Evolutionary conservation across 2,329 filamentous ascomycete genomes (phyloP).

Genomic region (Karstenula rhodostoma): DNA sequence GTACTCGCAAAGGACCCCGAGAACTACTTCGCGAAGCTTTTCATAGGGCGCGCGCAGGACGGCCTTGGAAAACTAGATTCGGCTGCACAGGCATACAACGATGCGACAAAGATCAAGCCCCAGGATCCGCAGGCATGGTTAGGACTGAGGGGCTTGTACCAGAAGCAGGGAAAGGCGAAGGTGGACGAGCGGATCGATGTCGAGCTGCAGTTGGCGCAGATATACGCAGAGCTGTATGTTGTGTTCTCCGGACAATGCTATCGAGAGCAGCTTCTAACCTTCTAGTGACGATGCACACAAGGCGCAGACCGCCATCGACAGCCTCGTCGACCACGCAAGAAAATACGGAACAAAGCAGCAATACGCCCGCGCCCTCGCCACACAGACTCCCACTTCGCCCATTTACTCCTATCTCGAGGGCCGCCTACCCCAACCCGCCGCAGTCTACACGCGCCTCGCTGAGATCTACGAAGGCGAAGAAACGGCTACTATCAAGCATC

Average conservation of each 20-base stretch:
- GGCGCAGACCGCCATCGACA: conserved; percentile 74
- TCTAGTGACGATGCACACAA: conserved; percentile 64
- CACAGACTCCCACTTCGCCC: conserved; percentile 80
- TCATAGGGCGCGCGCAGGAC: conserved; percentile 84
- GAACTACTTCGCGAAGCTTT: conserved; percentile 89
- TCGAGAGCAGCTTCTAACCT: conserved; percentile 19
- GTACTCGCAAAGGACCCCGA: conserved; percentile 76
- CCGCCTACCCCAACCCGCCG: conserved; percentile 77
- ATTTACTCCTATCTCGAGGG: conserved; percentile 87
- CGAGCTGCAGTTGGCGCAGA: conserved; percentile 74
- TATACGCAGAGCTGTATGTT: conserved; percentile 65
- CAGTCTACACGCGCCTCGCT: conserved; percentile 82
- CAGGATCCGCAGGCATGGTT: conserved; percentile 89
- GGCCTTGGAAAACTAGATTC: conserved; percentile 75
- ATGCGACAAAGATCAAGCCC: conserved; percentile 75
- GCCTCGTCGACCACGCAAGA: conserved; percentile 78
- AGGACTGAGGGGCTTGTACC: conserved; percentile 84
- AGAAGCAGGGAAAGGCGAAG: conserved; percentile 74
- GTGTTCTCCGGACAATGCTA: accelerated
- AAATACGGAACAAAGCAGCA: conserved; percentile 75
- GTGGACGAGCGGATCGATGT: conserved; percentile 78
- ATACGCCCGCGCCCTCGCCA: conserved; percentile 76
- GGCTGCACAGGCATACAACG: conserved; percentile 77
- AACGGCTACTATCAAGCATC: conserved; percentile 84
- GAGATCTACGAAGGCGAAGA: conserved; percentile 87